Base-by-base conservation (phyloP, 2,329 filamentous ascomycete genomes). In the Stagonosporopsis cucurbitacearum region DNA sequence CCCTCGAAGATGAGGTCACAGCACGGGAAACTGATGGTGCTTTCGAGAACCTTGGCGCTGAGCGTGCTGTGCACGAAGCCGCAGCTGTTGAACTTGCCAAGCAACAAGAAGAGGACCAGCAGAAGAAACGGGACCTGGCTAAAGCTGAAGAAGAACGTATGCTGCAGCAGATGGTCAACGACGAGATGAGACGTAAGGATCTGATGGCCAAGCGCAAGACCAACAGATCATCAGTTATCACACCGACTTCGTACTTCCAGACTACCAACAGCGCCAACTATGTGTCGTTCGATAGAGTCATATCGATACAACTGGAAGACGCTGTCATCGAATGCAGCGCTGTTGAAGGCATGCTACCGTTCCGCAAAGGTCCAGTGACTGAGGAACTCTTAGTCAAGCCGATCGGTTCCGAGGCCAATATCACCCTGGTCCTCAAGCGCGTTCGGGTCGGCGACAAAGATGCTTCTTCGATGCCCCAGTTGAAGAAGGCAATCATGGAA, bases 1-100 rank as follows among this genome's bases (percentile, higher is more conserved):
- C 94, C 9, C 82, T 98, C 4, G 92, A 97, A 75, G 91, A 96
- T 73, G 91, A 91, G n/a, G 90, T 92, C 1, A 82, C 88, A 62
- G 86, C 88, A 25, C 90, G 90, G 64, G 88, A 89, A 43, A 85
- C 88, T 51, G 90, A 91, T 28, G 85, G 87, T 51, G 85, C 92
- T 58, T 79, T 96, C 15, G 92, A 92, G 1, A 96, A 92, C 28
- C 81, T 98, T 6, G 92, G 96, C 68, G 92, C 96, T 67, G 93
- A 98, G 75, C 86, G 93, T 35, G 92, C 90, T 25, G 87, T 87
- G 13, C 91, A 96, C 59, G 91, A 96, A 76, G 89, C 89, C 20
- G 86, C 85, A 22, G 80, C 90, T 25, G 86, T 86, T 41, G 82
- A 82, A 67, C 77, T 85, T 47, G 89, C 81, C 0, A 77, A 77